Conservation (phyloP, 2,329 filamentous ascomycete species). For the Conoideocrella luteorostrata region DNA sequence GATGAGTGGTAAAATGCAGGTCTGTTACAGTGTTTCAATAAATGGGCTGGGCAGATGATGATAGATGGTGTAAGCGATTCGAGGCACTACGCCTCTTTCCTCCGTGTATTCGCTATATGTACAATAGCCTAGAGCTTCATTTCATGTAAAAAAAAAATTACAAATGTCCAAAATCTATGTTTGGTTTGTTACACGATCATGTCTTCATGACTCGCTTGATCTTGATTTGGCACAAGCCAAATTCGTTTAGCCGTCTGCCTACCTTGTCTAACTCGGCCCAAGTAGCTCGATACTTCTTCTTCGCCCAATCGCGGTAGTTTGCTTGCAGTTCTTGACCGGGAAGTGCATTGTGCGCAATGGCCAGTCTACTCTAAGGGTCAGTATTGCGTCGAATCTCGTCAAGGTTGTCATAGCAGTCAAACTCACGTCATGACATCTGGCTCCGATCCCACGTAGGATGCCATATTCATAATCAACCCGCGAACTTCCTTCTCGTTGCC, state of each 20-base stretch:
- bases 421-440: constrained; percentile 70
- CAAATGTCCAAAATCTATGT: constrained; percentile 14
- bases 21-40: too few relatives aligned
- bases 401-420: background rate
- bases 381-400: background rate
- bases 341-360: constrained; percentile 68
- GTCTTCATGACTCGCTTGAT: constrained; percentile 41
- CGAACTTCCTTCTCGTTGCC: constrained; percentile 63
- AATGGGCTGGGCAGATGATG: background rate
- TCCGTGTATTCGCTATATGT: constrained; percentile 20
- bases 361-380: constrained; percentile 47
- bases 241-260: constrained; percentile 37
- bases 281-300: constrained; percentile 55
- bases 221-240: constrained; percentile 43
- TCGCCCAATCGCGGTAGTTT: constrained; percentile 69
- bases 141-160: constrained; percentile 27
- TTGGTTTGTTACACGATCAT: constrained; percentile 31
- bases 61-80: background rate
- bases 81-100: constrained; percentile 1
- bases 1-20: background rate
- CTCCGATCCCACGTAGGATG: constrained; percentile 56
- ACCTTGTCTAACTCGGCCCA: constrained; percentile 62
- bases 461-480: constrained; percentile 59
- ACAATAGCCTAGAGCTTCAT: constrained; percentile 26
- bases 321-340: constrained; percentile 59